Evolutionary conservation across 208 protist species (phyloP).

Genomic region (Tritrichomonas foetus): DNA sequence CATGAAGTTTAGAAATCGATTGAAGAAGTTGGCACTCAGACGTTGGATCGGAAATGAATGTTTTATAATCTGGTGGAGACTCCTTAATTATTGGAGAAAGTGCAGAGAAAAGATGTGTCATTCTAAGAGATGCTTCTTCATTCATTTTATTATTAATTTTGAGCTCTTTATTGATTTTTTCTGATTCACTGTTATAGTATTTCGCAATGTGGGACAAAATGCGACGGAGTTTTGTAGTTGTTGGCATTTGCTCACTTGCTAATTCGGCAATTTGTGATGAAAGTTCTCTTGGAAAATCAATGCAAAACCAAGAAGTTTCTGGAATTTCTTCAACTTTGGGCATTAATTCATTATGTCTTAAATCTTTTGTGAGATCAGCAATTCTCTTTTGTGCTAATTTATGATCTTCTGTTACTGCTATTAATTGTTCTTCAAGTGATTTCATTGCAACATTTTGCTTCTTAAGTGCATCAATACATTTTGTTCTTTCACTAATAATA

Average conservation of each 20-base stretch:
- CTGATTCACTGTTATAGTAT: background rate
- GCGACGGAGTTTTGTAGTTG: background rate
- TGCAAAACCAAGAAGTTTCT: slow-evolving; percentile 10
- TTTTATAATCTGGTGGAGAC: too few relatives aligned
- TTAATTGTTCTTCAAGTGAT: background rate
- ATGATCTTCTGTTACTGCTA: background rate
- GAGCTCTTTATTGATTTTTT: background rate
- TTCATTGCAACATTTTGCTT: too few relatives aligned
- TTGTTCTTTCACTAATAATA: too few relatives aligned
- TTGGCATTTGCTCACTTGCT: background rate
- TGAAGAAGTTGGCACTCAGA: too few relatives aligned
- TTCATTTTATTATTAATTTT: too few relatives aligned
- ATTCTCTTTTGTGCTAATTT: background rate
- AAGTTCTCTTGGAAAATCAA: background rate
- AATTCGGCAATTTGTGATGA: background rate
- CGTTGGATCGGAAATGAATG: too few relatives aligned
- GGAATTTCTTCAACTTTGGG: background rate
- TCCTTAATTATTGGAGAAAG: too few relatives aligned
- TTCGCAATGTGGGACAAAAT: background rate
- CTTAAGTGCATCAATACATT: too few relatives aligned
- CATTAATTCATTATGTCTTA: background rate
- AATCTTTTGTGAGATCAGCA: background rate
- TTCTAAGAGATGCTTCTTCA: too few relatives aligned
- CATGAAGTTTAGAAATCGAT: too few relatives aligned
- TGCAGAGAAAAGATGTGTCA: too few relatives aligned